Evolutionary conservation across 495 filamentous ascomycete genomes (phyloP), one percentile per base, ranked within the genome.

Genomic region (Hypoxylon cercidicola): DNA sequence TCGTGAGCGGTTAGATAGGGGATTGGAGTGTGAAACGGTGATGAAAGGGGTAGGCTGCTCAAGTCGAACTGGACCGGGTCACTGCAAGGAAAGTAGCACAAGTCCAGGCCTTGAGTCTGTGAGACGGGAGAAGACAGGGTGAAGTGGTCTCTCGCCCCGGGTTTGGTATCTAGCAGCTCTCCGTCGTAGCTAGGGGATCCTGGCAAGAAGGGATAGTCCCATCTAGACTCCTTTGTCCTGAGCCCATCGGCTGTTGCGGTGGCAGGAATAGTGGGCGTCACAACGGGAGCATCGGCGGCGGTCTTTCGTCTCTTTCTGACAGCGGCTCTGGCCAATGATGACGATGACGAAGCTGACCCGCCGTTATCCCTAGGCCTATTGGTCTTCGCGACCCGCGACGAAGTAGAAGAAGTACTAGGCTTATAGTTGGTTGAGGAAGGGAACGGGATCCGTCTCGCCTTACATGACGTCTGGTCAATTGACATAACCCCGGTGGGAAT

Each of bases 381-480:
- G 59, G 43, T 5, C 49, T 68, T 64, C 18, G 43, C 41, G 37
- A 52, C 19, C 21, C 50, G 48, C 12, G 54, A 68, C 13, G 49
- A 18, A 35, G 30, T 34, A 20, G 55, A 11, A 45, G 35, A 53
- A 20, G 49, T 41, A 56, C 51, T 56, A 32, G 56, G 55, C 50
- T 25, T 50, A 52, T 46, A 66, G 45, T 56, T 56, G 37, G 60
- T 15, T 16, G 39, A 43, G 11, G 65, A 43, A 41, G 39, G 21
- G 37, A 28, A 64, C 25, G 25, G 20, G 52, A 48, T 56, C 66
- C 51, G 56, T 45, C 56, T 61, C 28, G 55, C 34, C 46, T 55
- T 64, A 51, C 66, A 60, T 57, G 60, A 64, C 45, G 59, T 41
- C n/a, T 35, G 39, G 12, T 65, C 51, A 57, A 58, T 61, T 69